Percentiles rank a stretch among this genome's conserved stretches.
Conservation (phyloP, 257 asterid genomes). For the Solanum ossicruentum region DNA sequence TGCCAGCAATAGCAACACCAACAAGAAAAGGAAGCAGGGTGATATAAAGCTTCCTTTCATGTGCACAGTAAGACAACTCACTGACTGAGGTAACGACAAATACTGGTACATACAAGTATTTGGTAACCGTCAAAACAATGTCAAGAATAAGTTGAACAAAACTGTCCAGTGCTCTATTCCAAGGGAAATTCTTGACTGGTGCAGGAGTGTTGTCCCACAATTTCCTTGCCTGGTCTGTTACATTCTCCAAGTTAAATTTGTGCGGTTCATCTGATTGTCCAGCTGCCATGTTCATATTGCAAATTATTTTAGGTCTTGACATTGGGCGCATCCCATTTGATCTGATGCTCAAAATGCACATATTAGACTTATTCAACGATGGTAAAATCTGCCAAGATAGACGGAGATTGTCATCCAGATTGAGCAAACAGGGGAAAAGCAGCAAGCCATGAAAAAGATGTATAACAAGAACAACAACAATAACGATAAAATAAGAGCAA, state of each 20-base stretch:
- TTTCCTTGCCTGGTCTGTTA: conserved; percentile 40
- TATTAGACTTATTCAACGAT: conserved; percentile 11
- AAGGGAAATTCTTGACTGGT: conserved; percentile 75
- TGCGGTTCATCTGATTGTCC: conserved; percentile 41
- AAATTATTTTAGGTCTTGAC: conserved; percentile 9
- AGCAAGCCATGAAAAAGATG: background rate
- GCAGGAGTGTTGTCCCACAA: conserved; percentile 66
- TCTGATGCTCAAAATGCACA: conserved; percentile 21
- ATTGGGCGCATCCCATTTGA: conserved; percentile 13
- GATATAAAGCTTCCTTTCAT: conserved; percentile 64
- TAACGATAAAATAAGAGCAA: background rate
- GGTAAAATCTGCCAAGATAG: conserved; percentile 27
- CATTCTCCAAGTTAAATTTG: conserved; percentile 18
- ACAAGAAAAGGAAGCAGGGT: conserved; percentile 58
- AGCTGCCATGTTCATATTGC: conserved; percentile 58
- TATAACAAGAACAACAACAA: background rate
- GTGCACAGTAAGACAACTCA: conserved; percentile 92
- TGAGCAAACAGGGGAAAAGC: background rate
- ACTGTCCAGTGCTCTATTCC: conserved; percentile 57
- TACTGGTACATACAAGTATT: conserved; percentile 50
- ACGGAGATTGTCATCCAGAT: background rate
- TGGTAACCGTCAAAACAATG: conserved; percentile 41
- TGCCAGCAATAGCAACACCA: conserved; percentile 67
- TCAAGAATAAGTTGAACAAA: conserved; percentile 68
- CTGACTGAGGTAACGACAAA: conserved; percentile 54